phyloP scores from a whole-genome alignment of 2,329 filamentous ascomycete genomes.

The Neoscytalidium dimidiatum region DNA sequence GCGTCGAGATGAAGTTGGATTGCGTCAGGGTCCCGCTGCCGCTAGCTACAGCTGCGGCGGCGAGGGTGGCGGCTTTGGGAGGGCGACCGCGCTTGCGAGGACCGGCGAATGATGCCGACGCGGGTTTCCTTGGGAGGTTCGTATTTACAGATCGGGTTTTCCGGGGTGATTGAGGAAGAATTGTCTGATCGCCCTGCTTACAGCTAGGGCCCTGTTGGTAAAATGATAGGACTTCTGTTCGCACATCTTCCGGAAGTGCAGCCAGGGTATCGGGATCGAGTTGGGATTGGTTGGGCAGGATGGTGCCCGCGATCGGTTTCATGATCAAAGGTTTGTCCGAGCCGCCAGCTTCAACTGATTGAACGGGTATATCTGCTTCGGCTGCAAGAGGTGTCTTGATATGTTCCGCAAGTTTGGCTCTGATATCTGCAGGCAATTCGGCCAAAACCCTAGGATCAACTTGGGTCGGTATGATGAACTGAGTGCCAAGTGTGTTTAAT shows the following conservation, averaged over 20 bases:
- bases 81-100: slow-evolving; percentile 65
- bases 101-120: slow-evolving; percentile 49
- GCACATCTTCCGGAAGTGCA: slow-evolving; percentile 81
- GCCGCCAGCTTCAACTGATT: background rate
- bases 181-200: slow-evolving; percentile 29
- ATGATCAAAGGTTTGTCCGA: background rate
- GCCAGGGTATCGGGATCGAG: slow-evolving; percentile 83
- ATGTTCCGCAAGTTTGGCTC: slow-evolving; percentile 63
- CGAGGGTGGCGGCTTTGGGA: slow-evolving; percentile 37
- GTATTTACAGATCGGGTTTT: slow-evolving; percentile 56
- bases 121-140: slow-evolving; percentile 48
- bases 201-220: slow-evolving; percentile 49
- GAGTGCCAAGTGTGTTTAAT: slow-evolving; percentile 80
- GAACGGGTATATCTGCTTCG: background rate
- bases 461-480: slow-evolving; percentile 87
- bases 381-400: background rate
- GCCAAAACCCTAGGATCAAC: slow-evolving; percentile 79
- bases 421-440: slow-evolving; percentile 81
- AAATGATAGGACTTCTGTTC: slow-evolving; percentile 76
- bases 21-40: slow-evolving; percentile 58
- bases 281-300: slow-evolving; percentile 65
- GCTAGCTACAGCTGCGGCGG: slow-evolving; percentile 51
- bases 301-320: background rate
- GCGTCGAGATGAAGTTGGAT: slow-evolving; percentile 65
- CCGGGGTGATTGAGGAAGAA: slow-evolving; percentile 48